Evolutionary conservation across 192 early-diverging fungal species (phyloP), one percentile per base, ranked within the genome.

Genomic region (Linderina pennispora): DNA sequence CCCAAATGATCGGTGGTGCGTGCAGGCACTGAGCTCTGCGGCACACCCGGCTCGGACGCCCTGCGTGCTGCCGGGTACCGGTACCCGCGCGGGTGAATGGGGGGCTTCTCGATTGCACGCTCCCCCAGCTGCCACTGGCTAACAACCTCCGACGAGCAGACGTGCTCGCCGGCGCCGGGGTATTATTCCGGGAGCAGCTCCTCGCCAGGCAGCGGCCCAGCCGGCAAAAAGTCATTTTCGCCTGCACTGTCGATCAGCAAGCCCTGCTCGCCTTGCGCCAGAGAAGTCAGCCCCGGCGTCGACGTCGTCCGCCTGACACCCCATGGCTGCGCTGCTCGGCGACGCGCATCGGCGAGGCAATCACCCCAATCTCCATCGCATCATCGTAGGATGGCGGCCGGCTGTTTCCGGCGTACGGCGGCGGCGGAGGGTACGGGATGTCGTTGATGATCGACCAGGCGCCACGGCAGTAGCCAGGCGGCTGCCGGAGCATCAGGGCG

Each of bases 391-490:
- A 52, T 0, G 67, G 67, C 39, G 67, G 67, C 40, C 59, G 67
- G 6, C 50, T 40, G 51, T 60, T 62, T 35, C 67, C 51, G 2
- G 67, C 60, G 21, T 70, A 70, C 0, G 67, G 67, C 28, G 67
- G 67, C 13, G 67, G 67, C 18, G 59, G 51, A 19, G 67, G 67
- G 31, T 52, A 71, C n/a, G 67, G 67, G 17, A 71, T 55, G 22
- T 71, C 67, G 48, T 51, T 71, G 45, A 71, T 71, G 21, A 63
- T 71, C 11, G 55, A 50, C 67, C 67, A 71, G 16, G 67, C 67
- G 9, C 67, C 60, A 34, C 67, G 60, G 15, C 36, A 42, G 39
- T 71, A 71, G 14, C 17, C 14, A 2, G 65, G 67, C 24, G 60
- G 67, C n/a, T 43, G 13, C 8, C 48, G 37, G 10, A 40, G 39